Percentiles rank a stretch among this genome's conserved stretches.
Evolutionary conservation across 129 eudicot genomes (phyloP).

Genomic region (Scalesia atractyloides): DNA sequence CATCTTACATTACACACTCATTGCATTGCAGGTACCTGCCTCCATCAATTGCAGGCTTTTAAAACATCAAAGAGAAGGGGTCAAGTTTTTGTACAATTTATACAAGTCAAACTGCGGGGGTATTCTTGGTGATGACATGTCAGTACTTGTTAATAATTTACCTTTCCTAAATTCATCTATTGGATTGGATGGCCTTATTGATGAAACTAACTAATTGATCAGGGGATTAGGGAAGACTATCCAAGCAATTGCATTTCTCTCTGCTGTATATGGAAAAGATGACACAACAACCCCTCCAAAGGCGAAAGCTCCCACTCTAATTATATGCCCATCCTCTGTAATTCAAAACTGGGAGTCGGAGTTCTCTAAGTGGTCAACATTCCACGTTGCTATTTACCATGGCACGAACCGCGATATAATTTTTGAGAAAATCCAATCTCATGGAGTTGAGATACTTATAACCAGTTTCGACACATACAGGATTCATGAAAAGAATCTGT

Average conservation of each 20-base stretch:
- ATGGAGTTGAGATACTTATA: slow-evolving; percentile 64
- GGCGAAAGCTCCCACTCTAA: slow-evolving; percentile 65
- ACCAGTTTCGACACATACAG: slow-evolving; percentile 91
- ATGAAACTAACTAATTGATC: slow-evolving; percentile 4
- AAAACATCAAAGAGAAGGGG: slow-evolving; percentile 91
- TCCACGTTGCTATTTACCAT: slow-evolving; percentile 68
- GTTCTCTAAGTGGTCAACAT: slow-evolving; percentile 84
- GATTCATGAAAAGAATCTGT: slow-evolving; percentile 62
- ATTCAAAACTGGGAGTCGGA: slow-evolving; percentile 88
- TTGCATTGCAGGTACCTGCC: slow-evolving; percentile 74
- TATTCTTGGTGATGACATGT: slow-evolving; percentile 98
- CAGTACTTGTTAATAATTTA: slow-evolving; percentile 26
- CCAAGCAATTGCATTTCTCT: slow-evolving; percentile 90
- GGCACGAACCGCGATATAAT: slow-evolving; percentile 75
- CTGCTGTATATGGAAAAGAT: slow-evolving; percentile 78
- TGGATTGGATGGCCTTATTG: too few species aligned
- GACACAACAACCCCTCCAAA: slow-evolving; percentile 22
- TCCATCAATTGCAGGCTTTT: slow-evolving; percentile 91
- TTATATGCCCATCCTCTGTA: slow-evolving; percentile 84
- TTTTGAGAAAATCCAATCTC: slow-evolving; percentile 52
- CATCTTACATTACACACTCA: too few species aligned
- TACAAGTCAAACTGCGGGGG: slow-evolving; percentile 94
- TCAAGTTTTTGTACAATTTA: slow-evolving; percentile 76
- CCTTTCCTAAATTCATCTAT: too few species aligned
- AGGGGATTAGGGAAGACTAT: slow-evolving; percentile 99